Evolutionary conservation across 106 monocot species (phyloP), one percentile per base, ranked within the genome.

Genomic region (Platanthera zijinensis): DNA sequence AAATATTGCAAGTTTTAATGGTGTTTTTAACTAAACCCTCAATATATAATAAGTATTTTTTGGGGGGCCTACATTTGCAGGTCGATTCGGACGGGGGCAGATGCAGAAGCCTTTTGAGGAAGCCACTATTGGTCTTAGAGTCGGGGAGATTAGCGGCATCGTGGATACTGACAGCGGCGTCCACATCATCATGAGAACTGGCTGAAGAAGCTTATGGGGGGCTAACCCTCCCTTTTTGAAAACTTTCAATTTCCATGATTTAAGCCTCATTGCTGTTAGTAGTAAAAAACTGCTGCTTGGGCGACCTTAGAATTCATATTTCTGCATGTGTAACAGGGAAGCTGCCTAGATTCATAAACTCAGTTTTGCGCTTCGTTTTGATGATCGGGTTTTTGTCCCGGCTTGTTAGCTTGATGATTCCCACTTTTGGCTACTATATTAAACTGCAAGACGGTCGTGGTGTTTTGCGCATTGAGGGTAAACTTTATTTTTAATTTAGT

Each of bases 91-190:
- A 52, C 80, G 79, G 39, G 84, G 85, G 17, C 87, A 91, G 84
- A 91, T 91, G 90, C 90, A 87, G 84, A 87, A 84, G 62, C 85
- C 87, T 11, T 91, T 91, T 75, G 90, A 91, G 62, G 90, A 91
- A 46, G 85, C 82, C 28, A 57, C 90, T 4, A 87, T 87, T 78
- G 53, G 82, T 22, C 84, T 91, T 51, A 78, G 80, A 78, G 84
- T 86, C 15, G 89, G 89, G 4, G 89, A 89, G 75, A 80, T 86
- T 0, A 86, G 89, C 49, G 88, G 86, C 32, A 77, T 88, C 46
- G 84, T 95, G 71, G 95, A 95, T 48, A 95, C 95, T 5, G 95
- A 95, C 78, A 95, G 95, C 66, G 95, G 95, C 9, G 90, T 82
- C 67, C 95, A 95, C 78, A 88, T 95, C 82, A 95, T 95, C 71